Conservation (phyloP, 257 asterid genomes). For the Sherardia arvensis region DNA sequence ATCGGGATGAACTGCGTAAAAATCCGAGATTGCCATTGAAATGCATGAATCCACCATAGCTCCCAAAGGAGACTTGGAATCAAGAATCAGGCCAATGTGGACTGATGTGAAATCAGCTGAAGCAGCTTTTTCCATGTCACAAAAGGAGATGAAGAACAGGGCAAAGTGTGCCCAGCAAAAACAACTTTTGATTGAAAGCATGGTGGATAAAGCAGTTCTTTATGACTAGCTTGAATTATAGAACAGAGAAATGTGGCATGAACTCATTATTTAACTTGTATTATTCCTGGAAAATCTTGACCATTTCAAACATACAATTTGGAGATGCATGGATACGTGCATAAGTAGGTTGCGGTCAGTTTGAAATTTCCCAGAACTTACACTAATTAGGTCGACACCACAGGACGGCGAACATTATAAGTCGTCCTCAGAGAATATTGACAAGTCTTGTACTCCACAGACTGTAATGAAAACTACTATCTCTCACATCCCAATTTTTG, state of each 20-base stretch:
- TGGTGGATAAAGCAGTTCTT: neutral
- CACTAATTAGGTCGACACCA: neutral
- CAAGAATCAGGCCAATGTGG: no score
- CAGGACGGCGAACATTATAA: neutral
- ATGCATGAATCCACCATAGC: slow-evolving; percentile 42
- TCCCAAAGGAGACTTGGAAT: no score
- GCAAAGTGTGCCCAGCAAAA: neutral
- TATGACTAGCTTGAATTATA: neutral
- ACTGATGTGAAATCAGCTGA: slow-evolving; percentile 6
- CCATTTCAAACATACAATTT: neutral
- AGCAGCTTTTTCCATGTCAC: neutral
- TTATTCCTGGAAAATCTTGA: neutral
- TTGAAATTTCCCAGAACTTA: slow-evolving; percentile 7
- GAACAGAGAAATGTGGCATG: neutral
- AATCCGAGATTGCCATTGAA: slow-evolving; percentile 38
- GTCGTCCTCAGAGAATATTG: no score
- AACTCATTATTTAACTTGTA: neutral
- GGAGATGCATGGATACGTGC: neutral
- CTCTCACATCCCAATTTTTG: no score
- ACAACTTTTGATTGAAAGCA: slow-evolving; percentile 2
- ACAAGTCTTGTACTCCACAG: no score
- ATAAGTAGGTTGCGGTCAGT: no score
- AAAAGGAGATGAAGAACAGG: neutral
- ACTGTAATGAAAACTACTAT: no score
- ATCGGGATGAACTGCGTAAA: slow-evolving; percentile 27